Conservation (phyloP, 169 alveolate genomes). For the Babesia divergens region DNA sequence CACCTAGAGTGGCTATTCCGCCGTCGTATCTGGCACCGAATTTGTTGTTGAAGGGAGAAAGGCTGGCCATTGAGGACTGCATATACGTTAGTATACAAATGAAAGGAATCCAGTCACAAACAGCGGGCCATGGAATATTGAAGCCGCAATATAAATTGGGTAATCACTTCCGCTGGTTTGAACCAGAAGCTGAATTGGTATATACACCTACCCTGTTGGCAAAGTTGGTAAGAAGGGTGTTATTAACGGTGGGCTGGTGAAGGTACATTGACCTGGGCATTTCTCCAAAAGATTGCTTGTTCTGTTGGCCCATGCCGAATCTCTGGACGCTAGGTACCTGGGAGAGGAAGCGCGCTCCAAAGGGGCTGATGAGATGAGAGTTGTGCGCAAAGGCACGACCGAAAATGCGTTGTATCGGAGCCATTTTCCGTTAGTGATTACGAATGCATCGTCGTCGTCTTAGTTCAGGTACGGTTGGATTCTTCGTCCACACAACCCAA, state of each 20-base stretch:
- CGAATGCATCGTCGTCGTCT: no score
- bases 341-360: conserved; percentile 39
- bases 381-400: conserved; percentile 1
- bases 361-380: conserved; percentile 13
- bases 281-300: background rate
- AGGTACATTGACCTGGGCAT: conserved; percentile 30
- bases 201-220: conserved; percentile 30
- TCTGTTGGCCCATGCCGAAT: background rate
- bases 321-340: conserved; percentile 45
- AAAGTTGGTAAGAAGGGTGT: conserved; percentile 31
- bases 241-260: conserved; percentile 21
- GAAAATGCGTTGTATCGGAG: conserved; percentile 24
- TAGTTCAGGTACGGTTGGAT: no score
- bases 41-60: conserved; percentile 56
- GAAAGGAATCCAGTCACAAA: no score
- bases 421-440: no score
- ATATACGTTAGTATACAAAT: background rate
- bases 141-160: no score
- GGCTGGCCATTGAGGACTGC: conserved; percentile 52
- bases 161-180: background rate
- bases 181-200: background rate
- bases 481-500: no score
- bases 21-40: conserved; percentile 79
- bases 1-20: conserved; percentile 77
- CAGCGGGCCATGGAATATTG: no score